Base-by-base conservation (phyloP, 2,329 filamentous ascomycete genomes). In the Ramichloridium luteum region DNA sequence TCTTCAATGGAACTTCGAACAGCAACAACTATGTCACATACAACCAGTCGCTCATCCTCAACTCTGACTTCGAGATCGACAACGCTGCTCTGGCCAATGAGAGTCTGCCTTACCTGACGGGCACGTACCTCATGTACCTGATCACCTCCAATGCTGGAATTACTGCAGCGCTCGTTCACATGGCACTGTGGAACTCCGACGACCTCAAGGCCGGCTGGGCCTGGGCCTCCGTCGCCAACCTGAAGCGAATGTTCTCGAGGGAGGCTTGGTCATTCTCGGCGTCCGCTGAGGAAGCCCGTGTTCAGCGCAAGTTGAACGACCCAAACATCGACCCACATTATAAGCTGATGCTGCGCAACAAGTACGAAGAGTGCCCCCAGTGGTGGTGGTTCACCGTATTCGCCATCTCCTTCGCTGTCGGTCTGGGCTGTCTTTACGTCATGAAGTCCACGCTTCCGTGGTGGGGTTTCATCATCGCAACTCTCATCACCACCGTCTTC, bases 121-220 rank as follows among this genome's bases (percentile, higher is more conserved):
- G 38, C 6, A 46, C 43, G 6, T 50, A 49, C 18, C 54, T 66
- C 35, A 45, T 50, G 5, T 57, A 61, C 35, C 46, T 67, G 10
- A 48, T 68, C 17, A 56, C 56, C 2, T 54, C 55, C 3, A 68
- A 68, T 38, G 54, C 65, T 40, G 61, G 56, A 3, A 50, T 65
- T 14, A 66, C 64, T 3, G 64, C 66, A 2, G 58, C 60, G 1
- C 47, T 70, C 12, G 52, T 57, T 3, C 60, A 68, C 35, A 58
- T 67, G 35, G 14, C 25, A 9, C 32, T 49, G 2, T 50, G 40
- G 39, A 44, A 50, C 29, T 47, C 29, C 12, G 37, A 54, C 11
- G 60, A 62, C 16, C 43, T 67, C 17, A 58, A 57, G 26, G 37
- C 43, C 13, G 53, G 46, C 2, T 63, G 58, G 40, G 34, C 42